Conservation (phyloP, 2,329 filamentous ascomycete genomes). For the Cordyceps militaris region DNA sequence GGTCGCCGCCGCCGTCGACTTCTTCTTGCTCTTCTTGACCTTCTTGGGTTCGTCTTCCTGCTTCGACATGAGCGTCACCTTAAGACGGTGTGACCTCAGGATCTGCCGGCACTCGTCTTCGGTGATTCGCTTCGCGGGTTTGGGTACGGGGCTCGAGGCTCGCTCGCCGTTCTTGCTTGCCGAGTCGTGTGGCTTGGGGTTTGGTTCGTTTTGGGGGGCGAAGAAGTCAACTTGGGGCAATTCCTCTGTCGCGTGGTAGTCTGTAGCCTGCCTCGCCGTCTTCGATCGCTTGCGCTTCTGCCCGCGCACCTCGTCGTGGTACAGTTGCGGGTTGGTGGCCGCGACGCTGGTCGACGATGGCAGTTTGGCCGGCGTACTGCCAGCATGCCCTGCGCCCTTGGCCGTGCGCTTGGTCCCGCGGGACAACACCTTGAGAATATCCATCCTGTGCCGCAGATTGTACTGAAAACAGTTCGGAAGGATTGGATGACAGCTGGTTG, state of each 20-base stretch:
- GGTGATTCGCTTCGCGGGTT: conserved; percentile 38
- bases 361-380: conserved; percentile 36
- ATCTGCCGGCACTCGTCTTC: conserved; percentile 68
- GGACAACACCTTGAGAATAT: conserved; percentile 67
- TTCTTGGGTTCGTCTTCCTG: conserved; percentile 38
- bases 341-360: conserved; percentile 53
- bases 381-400: conserved; percentile 23
- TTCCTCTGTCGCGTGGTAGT: conserved; percentile 28
- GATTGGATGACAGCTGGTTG: background rate
- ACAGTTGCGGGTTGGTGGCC: conserved; percentile 61
- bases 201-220: conserved; percentile 35
- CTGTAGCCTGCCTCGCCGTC: conserved; percentile 22
- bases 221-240: conserved; percentile 53
- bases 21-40: conserved; percentile 43
- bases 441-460: conserved; percentile 41
- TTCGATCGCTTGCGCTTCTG: conserved; percentile 50
- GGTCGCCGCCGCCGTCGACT: conserved; percentile 37
- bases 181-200: conserved; percentile 17
- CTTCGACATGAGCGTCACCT: conserved; percentile 67
- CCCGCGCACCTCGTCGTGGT: conserved; percentile 47
- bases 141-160: conserved; percentile 22
- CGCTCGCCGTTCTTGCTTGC: conserved; percentile 17
- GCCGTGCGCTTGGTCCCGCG: conserved; percentile 56
- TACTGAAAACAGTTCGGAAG: background rate
- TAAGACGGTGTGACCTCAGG: conserved; percentile 74